Conservation (phyloP, 2,329 filamentous ascomycete species). For the Cladophialophora exuberans region DNA sequence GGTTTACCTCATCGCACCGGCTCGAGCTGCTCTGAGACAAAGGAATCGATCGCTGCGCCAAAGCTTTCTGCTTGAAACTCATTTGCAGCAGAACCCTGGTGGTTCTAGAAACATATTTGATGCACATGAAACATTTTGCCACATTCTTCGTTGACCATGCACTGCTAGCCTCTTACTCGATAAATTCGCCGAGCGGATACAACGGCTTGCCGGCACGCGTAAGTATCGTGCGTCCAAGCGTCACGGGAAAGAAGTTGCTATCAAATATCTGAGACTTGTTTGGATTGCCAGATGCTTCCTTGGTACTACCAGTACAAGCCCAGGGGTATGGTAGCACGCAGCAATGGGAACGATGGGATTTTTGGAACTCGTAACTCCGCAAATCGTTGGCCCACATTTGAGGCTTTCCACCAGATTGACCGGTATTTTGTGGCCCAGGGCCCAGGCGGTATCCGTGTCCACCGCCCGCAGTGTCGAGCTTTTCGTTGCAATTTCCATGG, state of each 20-base stretch:
- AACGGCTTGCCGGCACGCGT: background rate
- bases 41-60: background rate
- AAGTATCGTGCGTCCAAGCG: background rate
- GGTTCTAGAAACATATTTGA: slow-evolving; percentile 13
- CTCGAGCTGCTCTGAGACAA: slow-evolving; percentile 17
- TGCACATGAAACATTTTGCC: slow-evolving; percentile 9
- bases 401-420: background rate
- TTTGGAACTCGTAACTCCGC: background rate
- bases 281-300: background rate
- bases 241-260: background rate
- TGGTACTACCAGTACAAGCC: background rate
- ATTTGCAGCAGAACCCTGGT: background rate
- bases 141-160: background rate
- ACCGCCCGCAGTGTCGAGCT: background rate
- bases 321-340: background rate
- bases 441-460: background rate
- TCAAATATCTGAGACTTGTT: background rate
- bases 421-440: background rate
- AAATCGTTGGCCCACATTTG: background rate
- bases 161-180: background rate
- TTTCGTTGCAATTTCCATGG: background rate
- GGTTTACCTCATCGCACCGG: slow-evolving; percentile 3
- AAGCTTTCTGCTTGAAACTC: slow-evolving; percentile 1
- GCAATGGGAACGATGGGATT: too few species aligned
- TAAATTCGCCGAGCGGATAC: background rate